Conservation (phyloP, 2,329 filamentous ascomycete species). For the Geoglossum cookeanum region DNA sequence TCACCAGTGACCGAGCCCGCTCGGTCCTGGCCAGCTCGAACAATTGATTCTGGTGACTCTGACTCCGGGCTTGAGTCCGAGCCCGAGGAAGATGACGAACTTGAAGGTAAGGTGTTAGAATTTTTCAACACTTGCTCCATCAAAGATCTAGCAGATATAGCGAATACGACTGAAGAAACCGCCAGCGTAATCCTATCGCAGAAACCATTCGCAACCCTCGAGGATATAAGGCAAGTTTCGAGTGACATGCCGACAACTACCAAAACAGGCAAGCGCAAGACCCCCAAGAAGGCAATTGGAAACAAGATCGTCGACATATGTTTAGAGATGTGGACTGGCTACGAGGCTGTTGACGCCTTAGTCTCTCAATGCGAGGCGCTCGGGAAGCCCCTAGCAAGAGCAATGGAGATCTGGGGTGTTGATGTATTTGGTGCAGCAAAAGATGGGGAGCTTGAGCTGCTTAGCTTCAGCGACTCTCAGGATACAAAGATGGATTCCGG, state of each 20-base stretch:
- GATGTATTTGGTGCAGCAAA: slow-evolving; percentile 41
- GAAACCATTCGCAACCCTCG: slow-evolving; percentile 52
- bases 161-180: slow-evolving; percentile 49
- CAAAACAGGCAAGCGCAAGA: slow-evolving; percentile 30
- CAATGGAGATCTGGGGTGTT: slow-evolving; percentile 50
- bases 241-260: slow-evolving; percentile 26
- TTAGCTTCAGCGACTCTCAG: slow-evolving; percentile 27
- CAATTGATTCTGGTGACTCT: slow-evolving; percentile 18
- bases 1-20: slow-evolving; percentile 10
- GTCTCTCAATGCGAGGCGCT: slow-evolving; percentile 57
- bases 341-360: slow-evolving; percentile 66
- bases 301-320: slow-evolving; percentile 48
- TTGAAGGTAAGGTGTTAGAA: slow-evolving; percentile 43
- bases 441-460: slow-evolving; percentile 40
- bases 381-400: slow-evolving; percentile 43
- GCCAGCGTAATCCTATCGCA: slow-evolving; percentile 51
- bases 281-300: slow-evolving; percentile 36
- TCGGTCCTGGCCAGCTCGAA: background rate
- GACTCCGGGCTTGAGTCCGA: slow-evolving; percentile 17
- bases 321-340: slow-evolving; percentile 56
- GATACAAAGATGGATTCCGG: slow-evolving; percentile 37
- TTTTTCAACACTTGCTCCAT: slow-evolving; percentile 68
- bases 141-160: slow-evolving; percentile 65
- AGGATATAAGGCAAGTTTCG: slow-evolving; percentile 46
- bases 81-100: slow-evolving; percentile 22